Conservation (phyloP, 1,139 yeast species). For the Groenewaldozyma auringiensis region DNA sequence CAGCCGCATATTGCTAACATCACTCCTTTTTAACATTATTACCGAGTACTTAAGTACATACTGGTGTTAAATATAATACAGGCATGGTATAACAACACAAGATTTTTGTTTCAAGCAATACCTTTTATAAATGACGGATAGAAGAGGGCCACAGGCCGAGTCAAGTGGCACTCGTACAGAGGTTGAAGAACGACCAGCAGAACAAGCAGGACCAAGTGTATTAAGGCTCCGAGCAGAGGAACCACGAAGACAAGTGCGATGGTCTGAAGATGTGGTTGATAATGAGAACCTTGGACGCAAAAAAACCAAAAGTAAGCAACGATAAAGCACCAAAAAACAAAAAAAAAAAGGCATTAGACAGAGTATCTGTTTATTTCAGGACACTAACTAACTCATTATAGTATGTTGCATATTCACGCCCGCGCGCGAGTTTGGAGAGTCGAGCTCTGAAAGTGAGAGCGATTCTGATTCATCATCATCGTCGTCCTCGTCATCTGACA, state of each 20-base stretch:
- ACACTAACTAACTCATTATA: slow-evolving; percentile 10
- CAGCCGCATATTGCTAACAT: too few relatives aligned
- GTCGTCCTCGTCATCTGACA: slow-evolving; percentile 20
- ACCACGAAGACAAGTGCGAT: slow-evolving; percentile 49
- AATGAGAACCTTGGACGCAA: slow-evolving; percentile 83
- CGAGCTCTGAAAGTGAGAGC: slow-evolving; percentile 34
- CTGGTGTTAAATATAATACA: too few relatives aligned
- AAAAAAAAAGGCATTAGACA: too few relatives aligned
- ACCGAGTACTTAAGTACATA: too few relatives aligned
- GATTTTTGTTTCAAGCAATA: too few relatives aligned
- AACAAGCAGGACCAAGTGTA: background rate
- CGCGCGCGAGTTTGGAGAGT: slow-evolving; percentile 63
- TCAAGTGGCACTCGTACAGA: background rate
- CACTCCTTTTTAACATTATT: too few relatives aligned
- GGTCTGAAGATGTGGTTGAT: slow-evolving; percentile 83
- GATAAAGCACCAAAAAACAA: background rate
- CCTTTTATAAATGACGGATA: too few relatives aligned
- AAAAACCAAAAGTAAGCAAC: slow-evolving; percentile 59
- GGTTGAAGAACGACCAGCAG: background rate
- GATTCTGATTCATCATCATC: slow-evolving; percentile 37
- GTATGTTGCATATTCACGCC: slow-evolving; percentile 95
- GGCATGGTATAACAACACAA: too few relatives aligned
- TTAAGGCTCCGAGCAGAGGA: slow-evolving; percentile 7
- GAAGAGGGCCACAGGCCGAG: background rate
- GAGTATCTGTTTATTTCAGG: too few relatives aligned